Evolutionary conservation across 2,329 filamentous ascomycete species (phyloP).

Genomic region (Macrophomina phaseolina): DNA sequence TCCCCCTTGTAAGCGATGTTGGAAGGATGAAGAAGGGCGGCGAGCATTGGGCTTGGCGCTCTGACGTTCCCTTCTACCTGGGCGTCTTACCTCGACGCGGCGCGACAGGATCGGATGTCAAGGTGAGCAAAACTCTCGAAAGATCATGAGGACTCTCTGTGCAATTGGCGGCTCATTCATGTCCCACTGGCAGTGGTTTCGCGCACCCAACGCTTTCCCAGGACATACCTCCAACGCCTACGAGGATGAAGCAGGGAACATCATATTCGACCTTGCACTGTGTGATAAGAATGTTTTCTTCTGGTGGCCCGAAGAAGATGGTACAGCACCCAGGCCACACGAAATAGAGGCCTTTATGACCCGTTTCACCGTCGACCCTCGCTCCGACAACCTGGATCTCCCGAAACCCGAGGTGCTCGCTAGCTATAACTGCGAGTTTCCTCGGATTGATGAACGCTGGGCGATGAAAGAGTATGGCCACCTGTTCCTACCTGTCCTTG

Average conservation of each 20-base stretch:
- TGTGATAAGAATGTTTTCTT: slow-evolving; percentile 51
- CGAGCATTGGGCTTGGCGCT: slow-evolving; percentile 50
- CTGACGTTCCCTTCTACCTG: slow-evolving; percentile 37
- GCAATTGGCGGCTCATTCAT: no score
- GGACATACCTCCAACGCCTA: slow-evolving; percentile 48
- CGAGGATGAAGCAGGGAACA: slow-evolving; percentile 38
- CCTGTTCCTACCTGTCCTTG: slow-evolving; percentile 53
- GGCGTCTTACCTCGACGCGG: slow-evolving; percentile 36
- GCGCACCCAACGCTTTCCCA: slow-evolving; percentile 42
- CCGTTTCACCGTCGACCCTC: slow-evolving; percentile 37
- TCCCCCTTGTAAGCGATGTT: slow-evolving; percentile 43
- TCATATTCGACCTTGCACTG: slow-evolving; percentile 45
- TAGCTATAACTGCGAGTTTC: slow-evolving; percentile 55
- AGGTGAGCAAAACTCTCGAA: neutral
- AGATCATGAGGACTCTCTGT: no score
- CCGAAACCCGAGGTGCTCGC: slow-evolving; percentile 33
- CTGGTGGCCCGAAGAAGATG: slow-evolving; percentile 49
- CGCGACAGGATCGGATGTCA: slow-evolving; percentile 28
- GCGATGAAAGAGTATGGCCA: slow-evolving; percentile 43
- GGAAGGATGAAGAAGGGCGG: slow-evolving; percentile 47
- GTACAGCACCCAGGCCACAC: slow-evolving; percentile 41
- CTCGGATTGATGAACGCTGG: slow-evolving; percentile 56
- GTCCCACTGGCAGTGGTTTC: slow-evolving; percentile 41
- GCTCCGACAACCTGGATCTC: slow-evolving; percentile 34
- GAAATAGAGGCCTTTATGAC: slow-evolving; percentile 27